Percentiles rank a stretch among this genome's conserved stretches.
phyloP scores from a whole-genome alignment of 2,329 filamentous ascomycete genomes.

The Ceratocystiopsis sp. region DNA sequence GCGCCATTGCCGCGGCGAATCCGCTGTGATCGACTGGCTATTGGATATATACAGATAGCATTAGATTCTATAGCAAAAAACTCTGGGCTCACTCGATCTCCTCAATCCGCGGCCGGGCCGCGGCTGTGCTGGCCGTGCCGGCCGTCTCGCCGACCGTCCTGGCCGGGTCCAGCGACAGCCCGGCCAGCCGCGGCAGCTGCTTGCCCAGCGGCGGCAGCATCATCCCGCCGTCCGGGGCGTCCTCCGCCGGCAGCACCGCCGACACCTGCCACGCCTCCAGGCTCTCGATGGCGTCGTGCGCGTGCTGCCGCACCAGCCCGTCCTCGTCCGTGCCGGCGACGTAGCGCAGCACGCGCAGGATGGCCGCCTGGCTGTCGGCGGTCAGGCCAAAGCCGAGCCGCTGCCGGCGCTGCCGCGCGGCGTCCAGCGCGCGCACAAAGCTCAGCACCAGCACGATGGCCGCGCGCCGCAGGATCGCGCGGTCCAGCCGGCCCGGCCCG shows the following conservation, averaged over 20 bases:
- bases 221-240: not conserved
- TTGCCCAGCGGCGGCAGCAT: not conserved
- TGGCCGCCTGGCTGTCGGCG: conserved; percentile 38
- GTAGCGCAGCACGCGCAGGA: conserved; percentile 45
- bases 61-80: too few species aligned
- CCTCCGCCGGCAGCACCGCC: conserved; percentile 9
- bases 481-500: conserved; percentile 25
- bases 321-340: conserved; percentile 50
- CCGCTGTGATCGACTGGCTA: too few species aligned
- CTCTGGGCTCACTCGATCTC: conserved; percentile 6
- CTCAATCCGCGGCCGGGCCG: conserved; percentile 7
- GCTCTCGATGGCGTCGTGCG: conserved; percentile 47
- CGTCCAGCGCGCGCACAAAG: conserved; percentile 42
- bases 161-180: conserved; percentile 16
- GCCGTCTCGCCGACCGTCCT: too few species aligned
- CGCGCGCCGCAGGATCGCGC: conserved; percentile 48
- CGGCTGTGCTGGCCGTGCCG: not conserved
- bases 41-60: too few species aligned
- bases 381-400: conserved; percentile 36
- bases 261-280: conserved; percentile 42
- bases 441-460: conserved; percentile 46
- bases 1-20: conserved; percentile 13
- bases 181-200: conserved; percentile 20
- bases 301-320: conserved; percentile 50
- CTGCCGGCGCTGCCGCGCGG: conserved; percentile 27